Conservation (phyloP, 1,284 basidiomycete species). For the Mrakiaceae sp. region DNA sequence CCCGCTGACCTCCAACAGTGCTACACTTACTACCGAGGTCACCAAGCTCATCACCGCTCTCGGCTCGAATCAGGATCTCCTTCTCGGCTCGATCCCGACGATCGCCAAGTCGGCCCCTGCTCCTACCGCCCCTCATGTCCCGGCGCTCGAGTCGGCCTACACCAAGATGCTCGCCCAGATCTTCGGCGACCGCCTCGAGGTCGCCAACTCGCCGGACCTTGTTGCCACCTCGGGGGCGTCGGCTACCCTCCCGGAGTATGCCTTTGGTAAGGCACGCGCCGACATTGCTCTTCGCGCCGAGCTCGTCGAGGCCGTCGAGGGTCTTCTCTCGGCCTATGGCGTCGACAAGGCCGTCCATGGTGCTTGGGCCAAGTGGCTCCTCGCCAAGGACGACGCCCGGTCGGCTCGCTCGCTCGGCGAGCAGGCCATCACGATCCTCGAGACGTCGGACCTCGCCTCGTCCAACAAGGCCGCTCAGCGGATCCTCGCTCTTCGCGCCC, state of each 20-base stretch:
- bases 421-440: slow-evolving; percentile 48
- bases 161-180: slow-evolving; percentile 74
- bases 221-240: slow-evolving; percentile 54
- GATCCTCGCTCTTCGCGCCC: slow-evolving; percentile 48
- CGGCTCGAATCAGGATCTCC: slow-evolving; percentile 20
- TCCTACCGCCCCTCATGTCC: slow-evolving; percentile 47
- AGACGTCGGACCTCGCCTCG: slow-evolving; percentile 35
- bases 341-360: slow-evolving; percentile 49
- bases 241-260: slow-evolving; percentile 84
- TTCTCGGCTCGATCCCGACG: slow-evolving; percentile 27
- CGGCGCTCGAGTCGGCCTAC: slow-evolving; percentile 84
- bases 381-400: slow-evolving; percentile 49
- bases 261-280: slow-evolving; percentile 78
- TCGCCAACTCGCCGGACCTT: slow-evolving; percentile 70
- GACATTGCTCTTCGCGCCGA: slow-evolving; percentile 59
- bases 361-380: slow-evolving; percentile 61
- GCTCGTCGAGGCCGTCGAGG: slow-evolving; percentile 51
- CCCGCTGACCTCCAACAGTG: slow-evolving; percentile 34
- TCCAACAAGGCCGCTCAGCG: slow-evolving; percentile 42
- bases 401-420: slow-evolving; percentile 53
- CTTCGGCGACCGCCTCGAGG: slow-evolving; percentile 63
- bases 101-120: slow-evolving; percentile 30
- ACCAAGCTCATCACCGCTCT: slow-evolving; percentile 27
- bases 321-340: slow-evolving; percentile 40
- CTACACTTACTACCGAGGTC: slow-evolving; percentile 27